Evolutionary conservation across 129 eudicot genomes (phyloP).

Genomic region (Silybum marianum): DNA sequence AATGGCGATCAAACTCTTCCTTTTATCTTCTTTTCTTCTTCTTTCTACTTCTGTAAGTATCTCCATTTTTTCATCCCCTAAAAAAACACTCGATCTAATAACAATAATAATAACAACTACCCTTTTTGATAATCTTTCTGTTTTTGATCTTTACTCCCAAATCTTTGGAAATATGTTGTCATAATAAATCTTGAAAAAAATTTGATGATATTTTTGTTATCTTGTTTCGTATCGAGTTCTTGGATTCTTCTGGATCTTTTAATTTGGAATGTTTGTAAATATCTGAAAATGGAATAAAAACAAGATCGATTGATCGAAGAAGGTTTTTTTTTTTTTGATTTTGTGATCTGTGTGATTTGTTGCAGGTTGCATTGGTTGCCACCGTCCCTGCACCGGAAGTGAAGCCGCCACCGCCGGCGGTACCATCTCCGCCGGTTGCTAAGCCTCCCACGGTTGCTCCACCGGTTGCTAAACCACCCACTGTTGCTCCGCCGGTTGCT

Average conservation of each 20-base stretch:
- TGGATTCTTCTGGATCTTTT: slow-evolving; percentile 30
- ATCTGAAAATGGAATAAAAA: slow-evolving; percentile 2
- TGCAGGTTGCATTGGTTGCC: slow-evolving; percentile 26
- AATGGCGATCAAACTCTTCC: slow-evolving; percentile 36
- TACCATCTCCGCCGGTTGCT: slow-evolving; percentile 36
- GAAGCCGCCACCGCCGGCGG: slow-evolving; percentile 14
- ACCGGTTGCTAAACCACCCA: slow-evolving; percentile 34
- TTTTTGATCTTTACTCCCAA: not conserved
- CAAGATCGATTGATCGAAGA: not conserved
- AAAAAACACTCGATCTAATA: not conserved
- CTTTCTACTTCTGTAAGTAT: slow-evolving; percentile 35
- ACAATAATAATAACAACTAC: no score
- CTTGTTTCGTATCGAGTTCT: no score
- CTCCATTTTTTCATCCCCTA: not conserved
- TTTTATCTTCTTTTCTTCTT: slow-evolving; percentile 32
- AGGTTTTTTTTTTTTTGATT: not conserved
- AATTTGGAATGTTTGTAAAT: not conserved
- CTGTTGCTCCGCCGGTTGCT: slow-evolving; percentile 10
- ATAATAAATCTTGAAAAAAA: slow-evolving; percentile 13
- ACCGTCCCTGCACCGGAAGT: slow-evolving; percentile 18
- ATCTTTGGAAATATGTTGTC: slow-evolving; percentile 16
- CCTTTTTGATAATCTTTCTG: not conserved
- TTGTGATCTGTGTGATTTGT: not conserved
- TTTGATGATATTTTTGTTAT: slow-evolving; percentile 11
- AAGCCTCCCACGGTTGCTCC: slow-evolving; percentile 28